Evolutionary conservation across 2,329 filamentous ascomycete genomes (phyloP).

Genomic region (Botrytis porri): DNA sequence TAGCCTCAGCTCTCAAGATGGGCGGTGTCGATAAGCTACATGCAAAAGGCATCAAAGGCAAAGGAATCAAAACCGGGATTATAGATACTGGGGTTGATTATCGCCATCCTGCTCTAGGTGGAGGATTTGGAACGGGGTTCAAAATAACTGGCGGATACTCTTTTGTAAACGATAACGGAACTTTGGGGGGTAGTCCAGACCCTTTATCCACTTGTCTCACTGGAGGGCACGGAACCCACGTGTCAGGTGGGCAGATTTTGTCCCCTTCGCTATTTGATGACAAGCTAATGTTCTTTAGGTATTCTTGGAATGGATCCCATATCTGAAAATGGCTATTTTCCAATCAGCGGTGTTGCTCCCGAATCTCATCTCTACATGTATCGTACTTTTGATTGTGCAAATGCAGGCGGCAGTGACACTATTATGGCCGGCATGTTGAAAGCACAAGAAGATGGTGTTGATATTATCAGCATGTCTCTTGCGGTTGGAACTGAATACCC

Average conservation of each 20-base stretch:
- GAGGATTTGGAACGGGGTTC: constrained; percentile 59
- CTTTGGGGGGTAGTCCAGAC: constrained; percentile 19
- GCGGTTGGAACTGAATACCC: constrained; percentile 19
- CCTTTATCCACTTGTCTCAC: constrained; percentile 26
- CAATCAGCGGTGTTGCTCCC: constrained; percentile 29
- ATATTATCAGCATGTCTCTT: constrained; percentile 33
- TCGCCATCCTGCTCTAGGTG: constrained; percentile 59
- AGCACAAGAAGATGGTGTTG: constrained; percentile 28
- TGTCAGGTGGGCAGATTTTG: constrained; percentile 22
- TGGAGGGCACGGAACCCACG: constrained; percentile 32
- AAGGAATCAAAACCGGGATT: constrained; percentile 45
- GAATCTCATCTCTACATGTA: constrained; percentile 31
- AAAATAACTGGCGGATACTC: constrained; percentile 57
- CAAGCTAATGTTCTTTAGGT: constrained; percentile 17
- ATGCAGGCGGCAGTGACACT: constrained; percentile 23
- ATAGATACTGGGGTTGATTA: constrained; percentile 52
- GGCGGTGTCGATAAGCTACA: constrained; percentile 42
- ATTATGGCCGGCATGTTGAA: constrained; percentile 29
- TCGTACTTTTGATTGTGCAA: constrained; percentile 27
- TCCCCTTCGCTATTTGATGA: background rate
- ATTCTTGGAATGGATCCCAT: constrained; percentile 28
- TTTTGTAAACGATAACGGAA: constrained; percentile 50
- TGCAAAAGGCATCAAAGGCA: constrained; percentile 45
- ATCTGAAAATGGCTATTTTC: constrained; percentile 19
- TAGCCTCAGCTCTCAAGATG: constrained; percentile 24